Base-by-base conservation (phyloP, 352 stramenopile species). In the Plasmopara muralis region DNA sequence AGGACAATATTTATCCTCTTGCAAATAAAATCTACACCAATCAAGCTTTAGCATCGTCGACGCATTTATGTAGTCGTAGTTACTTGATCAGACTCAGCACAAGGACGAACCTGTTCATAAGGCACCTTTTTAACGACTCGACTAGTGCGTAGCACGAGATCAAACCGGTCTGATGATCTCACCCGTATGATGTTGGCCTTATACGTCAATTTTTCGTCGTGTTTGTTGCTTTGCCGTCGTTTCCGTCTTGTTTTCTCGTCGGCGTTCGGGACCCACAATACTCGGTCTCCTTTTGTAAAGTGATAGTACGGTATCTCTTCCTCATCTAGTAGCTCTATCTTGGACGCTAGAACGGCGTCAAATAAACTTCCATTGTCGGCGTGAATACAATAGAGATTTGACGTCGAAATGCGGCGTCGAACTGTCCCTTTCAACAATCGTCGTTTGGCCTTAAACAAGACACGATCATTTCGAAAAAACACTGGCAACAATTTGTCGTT, bases 351-450 rank as follows among this genome's bases (percentile, higher is more conserved):
- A 2, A 87, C 56, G 6, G 76, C 63, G 37, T 72, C 54, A 47
- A 82, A 73, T 16, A 74, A 55, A 15, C 28, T 78, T 7, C 73
- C 64, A 20, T 81, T 83, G 18, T 66, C 63, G 33, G 66, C 62
- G 7, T 62, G 55, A 20, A 87, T 60, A 45, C 77, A 68, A 62
- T 87, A 87, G 46, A 87, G 83, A 50, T 72, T 68, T 18, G 76
- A 78, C 34, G 28, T 42, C 1, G 48, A 47, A 35, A 87, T 70
- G 14, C 72, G 72, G 14, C 60, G 64, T 1, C 55, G 43, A 31
- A 85, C 53, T 13, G 38, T 69, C 14, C 73, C 73, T 38, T 60
- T 55, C 28, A 76, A 67, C 50, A 66, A 72, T 0, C 64, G 68
- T 12, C 48, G 45, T 29, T 55, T 66, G 0, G 57, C 63, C 10